Conservation (phyloP, 768 basidiomycete species). For the Leccinum uliginosum region DNA sequence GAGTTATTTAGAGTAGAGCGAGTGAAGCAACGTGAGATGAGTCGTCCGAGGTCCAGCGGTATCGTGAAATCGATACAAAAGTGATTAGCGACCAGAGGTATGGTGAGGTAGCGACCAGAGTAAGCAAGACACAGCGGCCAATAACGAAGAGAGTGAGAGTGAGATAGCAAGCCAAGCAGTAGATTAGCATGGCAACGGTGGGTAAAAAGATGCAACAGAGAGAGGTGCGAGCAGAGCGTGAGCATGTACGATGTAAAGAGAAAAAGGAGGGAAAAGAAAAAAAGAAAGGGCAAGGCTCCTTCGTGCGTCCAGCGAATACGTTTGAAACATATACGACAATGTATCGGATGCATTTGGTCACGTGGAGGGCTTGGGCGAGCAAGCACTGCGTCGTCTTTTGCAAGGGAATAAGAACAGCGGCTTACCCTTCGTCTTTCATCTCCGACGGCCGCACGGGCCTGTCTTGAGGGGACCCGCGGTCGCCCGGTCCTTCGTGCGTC, state of each 20-base stretch:
- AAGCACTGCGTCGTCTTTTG: slow-evolving; percentile 12
- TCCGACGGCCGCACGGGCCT: slow-evolving; percentile 63
- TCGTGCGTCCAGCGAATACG: slow-evolving; percentile 20
- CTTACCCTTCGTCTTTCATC: slow-evolving; percentile 85
- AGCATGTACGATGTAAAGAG: slow-evolving; percentile 17
- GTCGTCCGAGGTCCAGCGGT: slow-evolving; percentile 32
- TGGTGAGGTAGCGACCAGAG: slow-evolving; percentile 30
- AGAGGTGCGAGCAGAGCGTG: slow-evolving; percentile 13
- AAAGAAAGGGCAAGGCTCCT: slow-evolving; percentile 6
- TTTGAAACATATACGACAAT: slow-evolving; percentile 7
- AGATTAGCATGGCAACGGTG: slow-evolving; percentile 27
- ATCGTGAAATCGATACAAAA: slow-evolving; percentile 32
- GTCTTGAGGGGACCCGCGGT: slow-evolving; percentile 34
- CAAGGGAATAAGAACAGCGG: slow-evolving; percentile 20
- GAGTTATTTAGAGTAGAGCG: slow-evolving; percentile 28
- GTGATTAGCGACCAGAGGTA: slow-evolving; percentile 34
- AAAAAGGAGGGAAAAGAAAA: not conserved
- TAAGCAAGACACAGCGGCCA: slow-evolving; percentile 29
- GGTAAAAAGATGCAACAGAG: slow-evolving; percentile 11
- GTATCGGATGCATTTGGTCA: slow-evolving; percentile 11
- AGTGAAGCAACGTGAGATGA: slow-evolving; percentile 25
- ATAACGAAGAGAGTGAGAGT: slow-evolving; percentile 18
- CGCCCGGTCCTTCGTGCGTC: slow-evolving; percentile 33
- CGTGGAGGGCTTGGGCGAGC: slow-evolving; percentile 9
- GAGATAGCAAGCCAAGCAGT: slow-evolving; percentile 19